Conservation (phyloP, 345 rosid species). For the Aurinia saxatilis region DNA sequence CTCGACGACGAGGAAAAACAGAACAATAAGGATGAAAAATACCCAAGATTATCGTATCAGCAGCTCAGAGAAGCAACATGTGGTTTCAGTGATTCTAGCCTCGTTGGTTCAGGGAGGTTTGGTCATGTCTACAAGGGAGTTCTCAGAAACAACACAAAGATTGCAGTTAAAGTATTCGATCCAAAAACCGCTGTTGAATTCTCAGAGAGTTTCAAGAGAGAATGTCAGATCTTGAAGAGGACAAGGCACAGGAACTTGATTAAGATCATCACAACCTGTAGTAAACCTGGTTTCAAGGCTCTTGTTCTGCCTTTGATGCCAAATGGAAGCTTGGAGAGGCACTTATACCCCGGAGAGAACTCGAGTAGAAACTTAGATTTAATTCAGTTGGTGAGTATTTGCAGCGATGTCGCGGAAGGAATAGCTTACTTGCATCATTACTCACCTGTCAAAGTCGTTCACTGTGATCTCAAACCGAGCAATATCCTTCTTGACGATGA, state of each 20-base stretch:
- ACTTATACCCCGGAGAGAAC: conserved; percentile 46
- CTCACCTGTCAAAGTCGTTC: conserved; percentile 80
- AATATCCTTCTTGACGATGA: conserved; percentile 85
- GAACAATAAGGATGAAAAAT: conserved; percentile 38
- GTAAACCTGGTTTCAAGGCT: conserved; percentile 81
- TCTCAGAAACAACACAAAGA: conserved; percentile 62
- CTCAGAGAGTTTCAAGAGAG: conserved; percentile 66
- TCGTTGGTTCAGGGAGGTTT: conserved; percentile 76
- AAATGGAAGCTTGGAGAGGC: conserved; percentile 81
- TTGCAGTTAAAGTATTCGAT: conserved; percentile 80
- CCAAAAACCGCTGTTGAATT: conserved; percentile 39
- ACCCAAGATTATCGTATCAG: conserved; percentile 58
- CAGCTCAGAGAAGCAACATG: conserved; percentile 77
- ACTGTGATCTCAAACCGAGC: conserved; percentile 95
- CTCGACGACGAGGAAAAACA: conserved; percentile 48
- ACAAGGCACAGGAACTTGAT: conserved; percentile 84
- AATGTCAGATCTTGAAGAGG: conserved; percentile 67
- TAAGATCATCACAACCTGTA: conserved; percentile 76
- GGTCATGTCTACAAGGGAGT: conserved; percentile 86
- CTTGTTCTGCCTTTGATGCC: conserved; percentile 80
- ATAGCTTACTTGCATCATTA: conserved; percentile 77
- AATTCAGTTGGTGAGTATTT: conserved; percentile 65
- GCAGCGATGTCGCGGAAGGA: conserved; percentile 82
- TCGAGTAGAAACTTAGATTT: conserved; percentile 35
- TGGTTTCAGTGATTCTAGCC: conserved; percentile 57